These are phyloP conservation scores for Teratosphaeria epicoccoides DNA, from an alignment of 2,329 filamentous ascomycete genomes.

Conservation along the genomic window DNA sequence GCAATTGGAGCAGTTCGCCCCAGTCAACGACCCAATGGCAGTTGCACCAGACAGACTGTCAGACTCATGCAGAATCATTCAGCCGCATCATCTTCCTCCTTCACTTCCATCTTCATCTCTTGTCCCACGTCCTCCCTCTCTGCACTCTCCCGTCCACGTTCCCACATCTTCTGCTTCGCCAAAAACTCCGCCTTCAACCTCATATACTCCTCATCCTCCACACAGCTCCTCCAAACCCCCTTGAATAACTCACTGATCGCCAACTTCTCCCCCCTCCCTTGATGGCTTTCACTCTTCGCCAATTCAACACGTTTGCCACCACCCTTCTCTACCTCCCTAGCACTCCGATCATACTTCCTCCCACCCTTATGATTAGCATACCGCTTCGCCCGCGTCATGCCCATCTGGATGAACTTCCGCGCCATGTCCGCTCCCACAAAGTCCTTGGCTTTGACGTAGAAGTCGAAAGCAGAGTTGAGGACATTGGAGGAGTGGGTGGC, in stretches of 20 bases:
- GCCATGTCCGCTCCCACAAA: slow-evolving; percentile 57
- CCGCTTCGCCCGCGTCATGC: slow-evolving; percentile 50
- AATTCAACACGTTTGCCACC: slow-evolving; percentile 25
- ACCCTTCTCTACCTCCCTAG: slow-evolving; percentile 22
- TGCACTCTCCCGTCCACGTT: slow-evolving; percentile 8
- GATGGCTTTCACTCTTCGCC: slow-evolving; percentile 35
- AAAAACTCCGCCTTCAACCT: slow-evolving; percentile 37
- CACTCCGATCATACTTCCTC: slow-evolving; percentile 41
- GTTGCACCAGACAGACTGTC: too few species aligned
- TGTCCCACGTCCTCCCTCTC: not conserved
- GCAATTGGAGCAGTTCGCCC: too few species aligned
- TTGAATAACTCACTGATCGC: slow-evolving; percentile 41
- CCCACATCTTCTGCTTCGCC: slow-evolving; percentile 38
- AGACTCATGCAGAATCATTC: too few species aligned
- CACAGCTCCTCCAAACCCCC: slow-evolving; percentile 40
- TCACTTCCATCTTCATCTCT: not conserved
- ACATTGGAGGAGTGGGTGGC: slow-evolving; percentile 40
- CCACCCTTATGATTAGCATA: slow-evolving; percentile 47
- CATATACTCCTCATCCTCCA: slow-evolving; percentile 34
- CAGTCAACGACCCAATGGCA: too few species aligned
- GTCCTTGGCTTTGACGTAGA: slow-evolving; percentile 42
- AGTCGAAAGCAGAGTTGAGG: slow-evolving; percentile 42
- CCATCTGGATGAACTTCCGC: slow-evolving; percentile 55
- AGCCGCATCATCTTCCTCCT: not conserved
- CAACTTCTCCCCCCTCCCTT: slow-evolving; percentile 40